Conservation (phyloP, 1,284 basidiomycete genomes). For the Takashimella tepidaria region DNA sequence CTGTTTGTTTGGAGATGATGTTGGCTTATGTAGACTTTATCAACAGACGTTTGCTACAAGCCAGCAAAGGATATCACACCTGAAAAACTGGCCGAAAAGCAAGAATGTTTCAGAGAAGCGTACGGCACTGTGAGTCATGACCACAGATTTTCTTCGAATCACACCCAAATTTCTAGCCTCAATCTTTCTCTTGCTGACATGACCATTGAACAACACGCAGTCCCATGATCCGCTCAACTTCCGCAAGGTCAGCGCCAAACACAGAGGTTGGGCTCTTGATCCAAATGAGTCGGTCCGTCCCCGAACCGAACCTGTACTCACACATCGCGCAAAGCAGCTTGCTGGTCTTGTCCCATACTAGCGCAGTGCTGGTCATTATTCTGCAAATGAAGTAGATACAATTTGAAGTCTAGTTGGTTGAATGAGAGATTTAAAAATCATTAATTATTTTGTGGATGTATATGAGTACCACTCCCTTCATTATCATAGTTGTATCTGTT, state of each 20-base stretch:
- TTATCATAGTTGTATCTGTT: too few relatives aligned
- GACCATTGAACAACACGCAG: background rate
- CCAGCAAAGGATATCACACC: slow-evolving; percentile 27
- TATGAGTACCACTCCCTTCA: too few relatives aligned
- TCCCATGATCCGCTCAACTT: slow-evolving; percentile 38
- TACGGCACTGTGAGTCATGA: slow-evolving; percentile 14
- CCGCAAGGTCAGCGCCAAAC: slow-evolving; percentile 21
- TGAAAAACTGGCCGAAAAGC: slow-evolving; percentile 20
- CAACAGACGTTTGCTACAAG: slow-evolving; percentile 37
- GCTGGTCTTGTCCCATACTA: slow-evolving; percentile 28
- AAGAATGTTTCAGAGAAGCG: slow-evolving; percentile 19
- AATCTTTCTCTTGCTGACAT: background rate
- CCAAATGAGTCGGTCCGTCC: slow-evolving; percentile 20
- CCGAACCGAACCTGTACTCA: slow-evolving; percentile 17
- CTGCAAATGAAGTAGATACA: too few relatives aligned
- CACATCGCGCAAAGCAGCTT: slow-evolving; percentile 18
- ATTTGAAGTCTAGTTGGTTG: too few relatives aligned
- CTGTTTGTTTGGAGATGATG: background rate
- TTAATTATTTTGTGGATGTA: too few relatives aligned
- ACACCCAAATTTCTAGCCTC: background rate
- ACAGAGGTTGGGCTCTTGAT: slow-evolving; percentile 5
- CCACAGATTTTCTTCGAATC: background rate
- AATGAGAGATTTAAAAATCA: too few relatives aligned
- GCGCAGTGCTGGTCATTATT: too few relatives aligned
- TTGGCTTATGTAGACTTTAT: background rate